phyloP scores from a whole-genome alignment of 2,329 filamentous ascomycete species.

The Rachicladosporium sp. region DNA sequence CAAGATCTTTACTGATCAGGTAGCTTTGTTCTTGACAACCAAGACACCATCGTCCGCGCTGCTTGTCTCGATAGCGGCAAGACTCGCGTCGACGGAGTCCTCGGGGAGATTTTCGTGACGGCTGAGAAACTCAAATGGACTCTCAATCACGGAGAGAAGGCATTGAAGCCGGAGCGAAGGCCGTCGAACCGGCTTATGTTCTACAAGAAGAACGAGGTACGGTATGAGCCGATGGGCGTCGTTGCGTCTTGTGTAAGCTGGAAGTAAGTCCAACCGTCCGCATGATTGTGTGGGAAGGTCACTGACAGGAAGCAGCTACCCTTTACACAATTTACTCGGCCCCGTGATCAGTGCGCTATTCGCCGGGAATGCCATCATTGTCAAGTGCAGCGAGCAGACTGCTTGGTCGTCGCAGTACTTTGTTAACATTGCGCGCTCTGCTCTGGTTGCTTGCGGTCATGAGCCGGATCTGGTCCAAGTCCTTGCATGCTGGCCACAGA shows the following conservation, averaged over 20 bases:
- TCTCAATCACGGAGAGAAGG: slow-evolving; percentile 75
- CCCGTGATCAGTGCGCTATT: slow-evolving; percentile 87
- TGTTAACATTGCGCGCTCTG: slow-evolving; percentile 61
- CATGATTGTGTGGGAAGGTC: too few relatives aligned
- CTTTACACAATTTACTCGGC: slow-evolving; percentile 84
- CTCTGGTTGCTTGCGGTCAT: slow-evolving; percentile 71
- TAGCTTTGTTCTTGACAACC: slow-evolving; percentile 71
- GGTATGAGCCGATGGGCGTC: slow-evolving; percentile 85
- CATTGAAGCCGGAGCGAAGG: slow-evolving; percentile 56
- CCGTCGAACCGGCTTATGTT: slow-evolving; percentile 88
- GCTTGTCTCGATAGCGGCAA: slow-evolving; percentile 92
- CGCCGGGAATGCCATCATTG: slow-evolving; percentile 77
- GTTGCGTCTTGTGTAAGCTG: slow-evolving; percentile 88
- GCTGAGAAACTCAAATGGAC: slow-evolving; percentile 93
- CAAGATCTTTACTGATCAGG: neutral
- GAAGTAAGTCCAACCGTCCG: slow-evolving; percentile 48
- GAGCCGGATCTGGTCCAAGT: slow-evolving; percentile 71
- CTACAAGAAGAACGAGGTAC: slow-evolving; percentile 85
- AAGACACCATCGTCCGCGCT: slow-evolving; percentile 71
- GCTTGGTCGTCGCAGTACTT: slow-evolving; percentile 88
- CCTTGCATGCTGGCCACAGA: slow-evolving; percentile 76
- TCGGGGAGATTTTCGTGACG: slow-evolving; percentile 91
- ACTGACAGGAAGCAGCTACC: slow-evolving; percentile 12
- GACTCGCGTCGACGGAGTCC: slow-evolving; percentile 84
- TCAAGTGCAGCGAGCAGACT: slow-evolving; percentile 92